Evolutionary conservation across 2,329 filamentous ascomycete species (phyloP), one percentile per base, ranked within the genome.

Genomic region (Alternaria angustiovoidea): DNA sequence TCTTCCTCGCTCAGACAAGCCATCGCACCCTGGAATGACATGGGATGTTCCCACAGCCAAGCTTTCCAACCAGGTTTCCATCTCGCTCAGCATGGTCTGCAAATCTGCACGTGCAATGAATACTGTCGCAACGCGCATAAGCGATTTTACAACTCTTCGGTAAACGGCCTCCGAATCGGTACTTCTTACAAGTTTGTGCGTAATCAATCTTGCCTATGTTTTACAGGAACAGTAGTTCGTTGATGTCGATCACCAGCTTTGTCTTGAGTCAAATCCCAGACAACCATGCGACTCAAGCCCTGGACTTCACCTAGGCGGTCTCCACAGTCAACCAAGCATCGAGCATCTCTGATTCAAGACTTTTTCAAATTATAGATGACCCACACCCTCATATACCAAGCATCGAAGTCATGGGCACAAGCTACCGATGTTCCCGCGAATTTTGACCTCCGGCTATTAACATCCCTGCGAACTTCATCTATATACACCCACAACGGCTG

Each of bases 391-490:
- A 57, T 62, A 56, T 66, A 65, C 36, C 14, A 52, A 55, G 55
- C 49, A 47, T 58, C 36, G 26, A 53, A n/a, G 43, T 34, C n/a
- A 52, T 51, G 56, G 53, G 52, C 59, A 69, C 63, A 51, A 51
- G 57, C 58, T 69, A 65, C 65, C 65, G 54, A 16, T 63, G 60
- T 54, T 43, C 57, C 51, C 59, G 52, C 59, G 66, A 64, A 57
- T 60, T 46, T 28, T 26, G 46, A 34, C 39, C 51, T 67, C 65
- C 69, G 68, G 71, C 59, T 71, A 68, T 71, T 65, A 60, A 59
- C 47, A 73, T 54, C 70, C 70, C 65, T 73, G 69, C 59, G 49
- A 43, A 47, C 26, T 61, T 72, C 70, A 73, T 73, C 56, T 72
- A 70, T 51, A 54, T 18, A 49, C 52, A 39, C 44, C 58, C 56